phyloP scores from a whole-genome alignment of 345 rosid species.

The Brassica nigra region DNA sequence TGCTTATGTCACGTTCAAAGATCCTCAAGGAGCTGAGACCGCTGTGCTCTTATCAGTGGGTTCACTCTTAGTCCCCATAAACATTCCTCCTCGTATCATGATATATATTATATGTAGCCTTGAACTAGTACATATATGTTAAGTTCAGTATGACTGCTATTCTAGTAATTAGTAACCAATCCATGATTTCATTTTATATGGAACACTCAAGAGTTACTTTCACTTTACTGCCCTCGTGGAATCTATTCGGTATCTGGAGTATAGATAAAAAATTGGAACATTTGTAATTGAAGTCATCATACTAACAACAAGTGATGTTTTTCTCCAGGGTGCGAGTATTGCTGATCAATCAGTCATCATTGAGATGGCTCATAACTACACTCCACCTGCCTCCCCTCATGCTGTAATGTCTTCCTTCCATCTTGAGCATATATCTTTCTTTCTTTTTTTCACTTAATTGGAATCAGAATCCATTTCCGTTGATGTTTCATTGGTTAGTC shows the following conservation, averaged over 20 bases:
- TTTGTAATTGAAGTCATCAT: slow-evolving; percentile 9
- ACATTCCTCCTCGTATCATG: not conserved
- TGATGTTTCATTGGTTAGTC: not conserved
- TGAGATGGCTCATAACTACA: slow-evolving; percentile 69
- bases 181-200: slow-evolving; percentile 6
- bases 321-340: slow-evolving; percentile 74
- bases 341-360: slow-evolving; percentile 73
- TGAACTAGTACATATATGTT: not conserved
- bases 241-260: not conserved
- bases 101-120: not conserved
- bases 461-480: not conserved
- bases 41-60: slow-evolving; percentile 84
- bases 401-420: slow-evolving; percentile 50
- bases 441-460: not conserved
- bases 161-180: not conserved
- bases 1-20: slow-evolving; percentile 81
- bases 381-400: slow-evolving; percentile 50
- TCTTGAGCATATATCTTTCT: not conserved
- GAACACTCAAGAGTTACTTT: not conserved
- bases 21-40: slow-evolving; percentile 82
- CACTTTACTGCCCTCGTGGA: not conserved
- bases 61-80: slow-evolving; percentile 10
- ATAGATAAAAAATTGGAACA: not conserved
- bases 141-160: not conserved
- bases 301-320: slow-evolving; percentile 9